These are phyloP conservation scores for Leccinum boreale DNA, from an alignment of 768 basidiomycete genomes.

Conservation along the genomic window DNA sequence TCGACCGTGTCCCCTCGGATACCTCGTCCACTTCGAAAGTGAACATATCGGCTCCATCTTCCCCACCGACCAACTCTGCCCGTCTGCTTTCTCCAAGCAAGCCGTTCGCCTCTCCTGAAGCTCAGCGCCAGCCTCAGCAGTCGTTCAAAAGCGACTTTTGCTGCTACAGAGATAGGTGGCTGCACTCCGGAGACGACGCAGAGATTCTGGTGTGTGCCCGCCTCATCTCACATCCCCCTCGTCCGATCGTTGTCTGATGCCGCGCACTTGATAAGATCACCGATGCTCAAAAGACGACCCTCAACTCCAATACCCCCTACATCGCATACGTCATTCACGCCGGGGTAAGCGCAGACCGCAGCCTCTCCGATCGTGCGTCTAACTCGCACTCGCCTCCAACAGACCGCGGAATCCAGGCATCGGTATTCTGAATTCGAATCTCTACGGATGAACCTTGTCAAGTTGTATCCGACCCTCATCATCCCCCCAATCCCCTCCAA, in stretches of 20 bases:
- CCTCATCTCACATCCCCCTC: neutral
- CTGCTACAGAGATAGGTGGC: slow-evolving; percentile 67
- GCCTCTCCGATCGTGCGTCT: neutral
- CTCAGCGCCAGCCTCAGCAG: slow-evolving; percentile 49
- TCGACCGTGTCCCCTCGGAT: slow-evolving; percentile 34
- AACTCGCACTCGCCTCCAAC: slow-evolving; percentile 13
- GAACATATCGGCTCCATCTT: slow-evolving; percentile 50
- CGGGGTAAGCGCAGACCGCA: slow-evolving; percentile 54
- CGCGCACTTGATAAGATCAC: slow-evolving; percentile 59
- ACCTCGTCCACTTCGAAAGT: slow-evolving; percentile 36
- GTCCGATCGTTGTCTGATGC: slow-evolving; percentile 6
- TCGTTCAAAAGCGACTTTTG: slow-evolving; percentile 77
- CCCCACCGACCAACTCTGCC: slow-evolving; percentile 46
- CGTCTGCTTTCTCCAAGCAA: slow-evolving; percentile 48
- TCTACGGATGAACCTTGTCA: slow-evolving; percentile 75
- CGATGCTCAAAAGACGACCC: slow-evolving; percentile 92
- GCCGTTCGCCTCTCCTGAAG: slow-evolving; percentile 53
- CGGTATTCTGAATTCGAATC: slow-evolving; percentile 99
- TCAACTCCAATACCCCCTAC: slow-evolving; percentile 85
- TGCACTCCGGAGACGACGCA: slow-evolving; percentile 79
- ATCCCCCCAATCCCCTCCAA: slow-evolving; percentile 98
- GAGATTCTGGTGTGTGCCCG: slow-evolving; percentile 65
- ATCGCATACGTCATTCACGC: slow-evolving; percentile 92
- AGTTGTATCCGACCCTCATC: slow-evolving; percentile 92
- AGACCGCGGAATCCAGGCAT: slow-evolving; percentile 82